Evolutionary conservation across 345 rosid genomes (phyloP).

Genomic region (Heritiera fomes): DNA sequence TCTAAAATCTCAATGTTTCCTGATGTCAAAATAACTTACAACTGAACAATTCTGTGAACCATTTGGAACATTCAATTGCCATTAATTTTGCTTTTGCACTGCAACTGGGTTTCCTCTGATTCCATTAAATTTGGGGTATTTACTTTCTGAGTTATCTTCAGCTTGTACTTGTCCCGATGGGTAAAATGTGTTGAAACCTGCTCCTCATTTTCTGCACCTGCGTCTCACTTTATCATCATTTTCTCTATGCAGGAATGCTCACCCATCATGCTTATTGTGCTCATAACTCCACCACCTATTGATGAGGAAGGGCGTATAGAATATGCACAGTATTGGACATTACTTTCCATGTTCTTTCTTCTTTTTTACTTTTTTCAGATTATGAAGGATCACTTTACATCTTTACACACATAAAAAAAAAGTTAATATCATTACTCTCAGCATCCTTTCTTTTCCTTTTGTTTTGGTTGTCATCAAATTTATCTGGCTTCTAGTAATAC

Average conservation of each 20-base stretch:
- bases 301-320: constrained; percentile 63
- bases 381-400: background rate
- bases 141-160: background rate
- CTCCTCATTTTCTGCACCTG: background rate
- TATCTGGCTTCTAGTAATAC: too few relatives aligned
- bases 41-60: background rate
- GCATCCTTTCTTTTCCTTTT: too few relatives aligned
- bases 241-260: constrained; percentile 57
- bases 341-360: background rate
- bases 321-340: constrained; percentile 53
- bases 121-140: background rate
- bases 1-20: background rate
- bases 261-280: constrained; percentile 70
- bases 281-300: constrained; percentile 88
- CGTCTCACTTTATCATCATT: constrained; percentile 13
- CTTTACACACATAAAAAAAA: too few relatives aligned
- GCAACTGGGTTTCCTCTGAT: background rate
- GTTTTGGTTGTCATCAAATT: too few relatives aligned
- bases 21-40: background rate
- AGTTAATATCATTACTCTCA: too few relatives aligned
- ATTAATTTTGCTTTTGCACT: background rate
- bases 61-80: background rate
- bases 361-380: background rate
- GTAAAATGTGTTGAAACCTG: background rate
- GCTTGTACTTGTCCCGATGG: background rate